Percentiles rank a stretch among this genome's conserved stretches.
These are phyloP conservation scores for Trichophyton benhamiae DNA, from an alignment of 2,329 filamentous ascomycete species.

Conservation along the genomic window DNA sequence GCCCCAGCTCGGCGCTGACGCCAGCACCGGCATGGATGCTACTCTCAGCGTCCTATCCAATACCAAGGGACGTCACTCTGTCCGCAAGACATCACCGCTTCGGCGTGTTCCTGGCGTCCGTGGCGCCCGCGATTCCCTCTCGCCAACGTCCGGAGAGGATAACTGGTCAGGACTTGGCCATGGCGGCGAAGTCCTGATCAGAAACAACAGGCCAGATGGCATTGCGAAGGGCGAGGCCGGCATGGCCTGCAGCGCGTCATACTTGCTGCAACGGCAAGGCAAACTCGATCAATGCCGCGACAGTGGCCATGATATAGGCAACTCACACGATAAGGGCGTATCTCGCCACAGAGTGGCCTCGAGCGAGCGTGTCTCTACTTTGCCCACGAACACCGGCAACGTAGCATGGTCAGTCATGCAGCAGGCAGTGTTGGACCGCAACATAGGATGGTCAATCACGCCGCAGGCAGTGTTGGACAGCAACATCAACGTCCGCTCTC, in stretches of 20 bases:
- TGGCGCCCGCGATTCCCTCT: background rate
- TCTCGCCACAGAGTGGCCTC: background rate
- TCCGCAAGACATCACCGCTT: background rate
- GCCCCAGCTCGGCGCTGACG: background rate
- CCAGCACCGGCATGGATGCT: background rate
- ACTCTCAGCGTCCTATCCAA: background rate
- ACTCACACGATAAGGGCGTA: background rate
- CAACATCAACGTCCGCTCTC: background rate
- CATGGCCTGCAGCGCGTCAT: background rate
- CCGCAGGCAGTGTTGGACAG: background rate
- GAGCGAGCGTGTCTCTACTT: background rate
- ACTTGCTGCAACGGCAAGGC: background rate
- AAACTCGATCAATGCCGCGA: background rate
- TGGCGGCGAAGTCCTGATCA: background rate
- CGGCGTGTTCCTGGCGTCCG: background rate
- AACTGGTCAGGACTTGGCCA: background rate
- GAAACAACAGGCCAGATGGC: background rate
- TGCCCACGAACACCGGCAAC: background rate
- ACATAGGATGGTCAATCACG: background rate
- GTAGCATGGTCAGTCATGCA: background rate
- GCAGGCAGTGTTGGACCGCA: background rate
- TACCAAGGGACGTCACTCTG: background rate
- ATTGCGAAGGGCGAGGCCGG: background rate
- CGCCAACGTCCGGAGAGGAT: background rate
- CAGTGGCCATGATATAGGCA: background rate